A percentile compares a stretch with the other conserved stretches of the same genome.
Conservation (phyloP, 257 asterid genomes). For the Coffea eugenioides region DNA sequence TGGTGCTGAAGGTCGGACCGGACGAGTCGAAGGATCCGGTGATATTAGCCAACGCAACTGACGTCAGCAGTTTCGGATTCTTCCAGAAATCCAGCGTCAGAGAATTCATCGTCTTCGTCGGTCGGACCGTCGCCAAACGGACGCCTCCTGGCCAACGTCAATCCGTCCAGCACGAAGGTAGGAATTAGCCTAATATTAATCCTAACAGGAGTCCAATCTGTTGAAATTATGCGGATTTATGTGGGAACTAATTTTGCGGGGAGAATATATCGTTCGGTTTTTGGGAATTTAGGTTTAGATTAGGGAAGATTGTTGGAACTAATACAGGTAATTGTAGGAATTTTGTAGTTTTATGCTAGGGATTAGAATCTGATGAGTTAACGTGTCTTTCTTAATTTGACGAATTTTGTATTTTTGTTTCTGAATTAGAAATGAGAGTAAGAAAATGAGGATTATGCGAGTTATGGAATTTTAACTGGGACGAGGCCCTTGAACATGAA, state of each 20-base stretch:
- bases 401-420: background rate
- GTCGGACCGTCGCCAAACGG: constrained; percentile 81
- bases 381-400: background rate
- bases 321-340: background rate
- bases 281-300: background rate
- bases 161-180: constrained; percentile 89
- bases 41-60: constrained; percentile 63
- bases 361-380: background rate
- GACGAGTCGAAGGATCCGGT: constrained; percentile 70
- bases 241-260: background rate
- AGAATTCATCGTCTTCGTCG: constrained; percentile 78
- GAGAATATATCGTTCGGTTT: background rate
- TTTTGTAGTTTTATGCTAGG: background rate
- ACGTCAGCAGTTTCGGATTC: constrained; percentile 76
- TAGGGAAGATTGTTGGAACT: background rate
- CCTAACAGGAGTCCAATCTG: background rate
- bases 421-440: background rate
- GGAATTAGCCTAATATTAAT: background rate
- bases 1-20: constrained; percentile 65
- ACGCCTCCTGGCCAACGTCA: constrained; percentile 79
- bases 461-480: background rate
- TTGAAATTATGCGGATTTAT: background rate
- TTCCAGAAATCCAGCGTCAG: constrained; percentile 77
- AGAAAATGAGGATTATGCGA: no score
- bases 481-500: background rate